These are phyloP conservation scores for Penicillium sumatraense DNA, from an alignment of 2,329 filamentous ascomycete genomes.

Conservation along the genomic window DNA sequence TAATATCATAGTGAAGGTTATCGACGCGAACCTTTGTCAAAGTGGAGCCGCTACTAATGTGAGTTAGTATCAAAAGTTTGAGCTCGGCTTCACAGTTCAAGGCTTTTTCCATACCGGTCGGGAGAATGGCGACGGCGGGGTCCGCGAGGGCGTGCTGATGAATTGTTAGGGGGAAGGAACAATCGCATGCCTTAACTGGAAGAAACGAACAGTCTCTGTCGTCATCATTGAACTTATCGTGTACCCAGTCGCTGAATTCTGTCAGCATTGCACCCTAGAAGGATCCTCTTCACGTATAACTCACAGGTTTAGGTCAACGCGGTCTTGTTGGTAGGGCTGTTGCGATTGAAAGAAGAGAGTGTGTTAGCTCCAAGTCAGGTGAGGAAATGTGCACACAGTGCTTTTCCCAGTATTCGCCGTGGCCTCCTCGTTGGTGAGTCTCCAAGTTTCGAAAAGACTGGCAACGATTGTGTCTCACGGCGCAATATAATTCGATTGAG, in stretches of 20 bases:
- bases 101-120: slow-evolving; percentile 36
- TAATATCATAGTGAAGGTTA: slow-evolving; percentile 91
- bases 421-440: slow-evolving; percentile 29
- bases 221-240: slow-evolving; percentile 80
- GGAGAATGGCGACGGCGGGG: slow-evolving; percentile 40
- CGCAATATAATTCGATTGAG: slow-evolving; percentile 41
- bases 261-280: slow-evolving; percentile 14
- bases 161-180: slow-evolving; percentile 37
- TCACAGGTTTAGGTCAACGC: slow-evolving; percentile 53
- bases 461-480: slow-evolving; percentile 37
- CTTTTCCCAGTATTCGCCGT: slow-evolving; percentile 37
- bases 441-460: slow-evolving; percentile 30
- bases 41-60: slow-evolving; percentile 51
- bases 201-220: slow-evolving; percentile 58
- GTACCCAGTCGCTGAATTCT: slow-evolving; percentile 79
- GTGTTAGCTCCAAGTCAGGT: slow-evolving; percentile 51
- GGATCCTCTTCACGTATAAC: too few relatives aligned
- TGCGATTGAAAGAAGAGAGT: slow-evolving; percentile 38
- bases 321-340: slow-evolving; percentile 52
- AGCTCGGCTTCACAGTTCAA: neutral
- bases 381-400: slow-evolving; percentile 38
- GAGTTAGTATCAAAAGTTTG: slow-evolving; percentile 21
- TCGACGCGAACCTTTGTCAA: slow-evolving; percentile 80
- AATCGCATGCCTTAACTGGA: slow-evolving; percentile 16
- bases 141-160: slow-evolving; percentile 50